Evolutionary conservation across 441 rosid species (phyloP).

Genomic region (Caryocar brasiliense): DNA sequence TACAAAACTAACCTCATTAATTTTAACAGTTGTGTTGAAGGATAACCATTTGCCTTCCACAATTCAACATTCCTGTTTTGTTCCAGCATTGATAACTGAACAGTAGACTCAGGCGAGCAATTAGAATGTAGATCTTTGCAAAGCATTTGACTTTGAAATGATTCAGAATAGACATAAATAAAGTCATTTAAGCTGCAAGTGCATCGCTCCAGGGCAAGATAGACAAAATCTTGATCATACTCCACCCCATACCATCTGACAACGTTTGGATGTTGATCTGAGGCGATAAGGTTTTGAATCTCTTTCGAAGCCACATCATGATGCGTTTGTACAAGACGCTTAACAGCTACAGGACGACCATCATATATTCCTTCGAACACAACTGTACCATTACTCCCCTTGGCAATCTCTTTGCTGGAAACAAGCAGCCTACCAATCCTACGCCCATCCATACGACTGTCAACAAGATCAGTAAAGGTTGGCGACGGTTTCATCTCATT

Average conservation of each 20-base stretch:
- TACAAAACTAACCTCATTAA: conserved; percentile 71
- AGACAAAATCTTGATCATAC: conserved; percentile 70
- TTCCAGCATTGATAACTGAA: conserved; percentile 30
- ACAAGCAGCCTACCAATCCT: conserved; percentile 62
- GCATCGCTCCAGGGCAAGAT: conserved; percentile 82
- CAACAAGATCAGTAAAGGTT: conserved; percentile 26
- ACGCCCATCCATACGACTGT: conserved; percentile 36
- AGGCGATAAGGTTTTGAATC: conserved; percentile 75
- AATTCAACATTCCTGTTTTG: conserved; percentile 33
- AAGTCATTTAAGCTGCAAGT: conserved; percentile 72
- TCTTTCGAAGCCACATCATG: conserved; percentile 83
- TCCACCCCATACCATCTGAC: conserved; percentile 89
- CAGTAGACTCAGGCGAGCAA: conserved; percentile 18
- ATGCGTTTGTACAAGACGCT: conserved; percentile 76
- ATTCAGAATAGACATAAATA: conserved; percentile 36
- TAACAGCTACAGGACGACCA: conserved; percentile 75
- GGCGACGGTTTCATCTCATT: conserved; percentile 26
- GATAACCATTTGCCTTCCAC: conserved; percentile 74
- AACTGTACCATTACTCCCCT: conserved; percentile 80
- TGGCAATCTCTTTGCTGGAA: conserved; percentile 65
- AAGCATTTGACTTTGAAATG: conserved; percentile 28
- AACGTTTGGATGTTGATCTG: conserved; percentile 79
- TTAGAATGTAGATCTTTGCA: conserved; percentile 22
- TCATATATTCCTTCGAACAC: conserved; percentile 75
- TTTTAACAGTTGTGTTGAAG: conserved; percentile 56